Evolutionary conservation across 2,329 filamentous ascomycete genomes (phyloP).

Genomic region (Malbranchea zuffiana): DNA sequence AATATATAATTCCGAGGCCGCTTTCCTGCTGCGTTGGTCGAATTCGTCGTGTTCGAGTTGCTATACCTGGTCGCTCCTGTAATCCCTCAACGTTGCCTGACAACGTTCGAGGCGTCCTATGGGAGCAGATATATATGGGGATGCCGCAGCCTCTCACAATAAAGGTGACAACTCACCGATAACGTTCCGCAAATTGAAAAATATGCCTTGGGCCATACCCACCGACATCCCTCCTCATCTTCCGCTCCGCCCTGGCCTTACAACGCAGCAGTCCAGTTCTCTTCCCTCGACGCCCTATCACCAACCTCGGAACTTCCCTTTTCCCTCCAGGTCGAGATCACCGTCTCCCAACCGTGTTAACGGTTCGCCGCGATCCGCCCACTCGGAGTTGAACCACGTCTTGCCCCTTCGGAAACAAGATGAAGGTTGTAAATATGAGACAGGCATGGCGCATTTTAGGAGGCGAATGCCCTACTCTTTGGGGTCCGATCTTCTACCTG

Average conservation of each 20-base stretch:
- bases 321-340: slow-evolving; percentile 53
- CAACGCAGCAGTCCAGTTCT: slow-evolving; percentile 66
- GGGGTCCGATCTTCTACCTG: slow-evolving; percentile 67
- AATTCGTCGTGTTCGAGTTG: neutral
- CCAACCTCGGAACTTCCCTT: slow-evolving; percentile 62
- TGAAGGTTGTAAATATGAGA: slow-evolving; percentile 76
- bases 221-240: slow-evolving; percentile 27
- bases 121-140: slow-evolving; percentile 34
- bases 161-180: slow-evolving; percentile 34
- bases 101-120: slow-evolving; percentile 31
- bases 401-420: slow-evolving; percentile 57
- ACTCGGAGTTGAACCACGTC: slow-evolving; percentile 73
- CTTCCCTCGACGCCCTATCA: slow-evolving; percentile 91
- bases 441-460: slow-evolving; percentile 66
- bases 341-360: slow-evolving; percentile 69
- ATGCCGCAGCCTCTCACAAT: slow-evolving; percentile 29
- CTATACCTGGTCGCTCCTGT: slow-evolving; percentile 10
- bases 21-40: neutral
- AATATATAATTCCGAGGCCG: too few species aligned
- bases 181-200: slow-evolving; percentile 30
- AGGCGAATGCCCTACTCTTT: slow-evolving; percentile 86
- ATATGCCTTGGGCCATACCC: slow-evolving; percentile 33
- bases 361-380: slow-evolving; percentile 80
- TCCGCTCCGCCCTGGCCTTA: slow-evolving; percentile 40
- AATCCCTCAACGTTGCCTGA: slow-evolving; percentile 22